These are phyloP conservation scores for Cryptosporidium canis DNA, from an alignment of 169 alveolate species.

Conservation along the genomic window DNA sequence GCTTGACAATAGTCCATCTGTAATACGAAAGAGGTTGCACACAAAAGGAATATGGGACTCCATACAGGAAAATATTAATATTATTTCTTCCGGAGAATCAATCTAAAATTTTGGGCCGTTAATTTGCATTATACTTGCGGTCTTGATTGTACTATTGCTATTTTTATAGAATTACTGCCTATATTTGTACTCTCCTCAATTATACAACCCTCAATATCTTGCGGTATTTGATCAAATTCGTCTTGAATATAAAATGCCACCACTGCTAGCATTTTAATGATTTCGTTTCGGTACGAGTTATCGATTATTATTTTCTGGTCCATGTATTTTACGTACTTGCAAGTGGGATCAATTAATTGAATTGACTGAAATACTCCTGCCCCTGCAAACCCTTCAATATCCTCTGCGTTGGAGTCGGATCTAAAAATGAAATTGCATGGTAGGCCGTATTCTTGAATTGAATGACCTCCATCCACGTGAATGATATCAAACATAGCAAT, in stretches of 20 bases:
- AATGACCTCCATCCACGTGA: not conserved
- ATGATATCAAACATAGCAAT: conserved; percentile 61
- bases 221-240: conserved; percentile 33
- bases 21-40: not conserved
- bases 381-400: conserved; percentile 92
- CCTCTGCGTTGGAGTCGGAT: conserved; percentile 91
- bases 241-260: conserved; percentile 69
- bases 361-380: conserved; percentile 92
- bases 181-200: not conserved
- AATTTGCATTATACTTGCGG: conserved; percentile 38
- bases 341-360: conserved; percentile 69
- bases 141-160: conserved; percentile 72
- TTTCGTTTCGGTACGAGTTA: not conserved
- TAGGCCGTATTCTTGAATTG: not conserved
- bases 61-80: conserved; percentile 49
- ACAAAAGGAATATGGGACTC: conserved; percentile 26
- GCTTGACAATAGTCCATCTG: not conserved
- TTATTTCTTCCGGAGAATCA: conserved; percentile 14
- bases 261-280: conserved; percentile 9
- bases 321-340: conserved; percentile 19
- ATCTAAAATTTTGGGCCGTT: not conserved
- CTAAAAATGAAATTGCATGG: conserved; percentile 79
- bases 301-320: conserved; percentile 20
- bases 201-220: conserved; percentile 67
- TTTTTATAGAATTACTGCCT: not conserved